phyloP scores from a whole-genome alignment of 768 basidiomycete genomes.

The Phlebiopsis flavidoalba region DNA sequence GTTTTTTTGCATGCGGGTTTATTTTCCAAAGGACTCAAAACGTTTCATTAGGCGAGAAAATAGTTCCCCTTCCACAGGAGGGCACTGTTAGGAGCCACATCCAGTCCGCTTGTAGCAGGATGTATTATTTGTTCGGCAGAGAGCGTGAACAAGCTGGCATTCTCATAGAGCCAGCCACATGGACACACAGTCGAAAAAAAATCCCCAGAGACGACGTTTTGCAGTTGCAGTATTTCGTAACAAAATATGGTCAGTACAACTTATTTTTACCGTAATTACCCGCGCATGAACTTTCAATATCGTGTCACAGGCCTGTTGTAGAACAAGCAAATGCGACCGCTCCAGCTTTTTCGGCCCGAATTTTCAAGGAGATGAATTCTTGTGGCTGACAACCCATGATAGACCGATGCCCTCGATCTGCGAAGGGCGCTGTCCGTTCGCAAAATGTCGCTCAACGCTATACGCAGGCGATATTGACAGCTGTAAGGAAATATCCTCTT shows the following conservation, averaged over 20 bases:
- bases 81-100: neutral
- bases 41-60: constrained; percentile 8
- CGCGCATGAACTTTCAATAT: neutral
- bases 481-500: neutral
- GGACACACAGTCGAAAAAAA: constrained; percentile 3
- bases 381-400: constrained; percentile 1
- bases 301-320: constrained; percentile 18
- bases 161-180: constrained; percentile 7
- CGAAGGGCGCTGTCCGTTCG: constrained; percentile 13
- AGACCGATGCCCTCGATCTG: constrained; percentile 10
- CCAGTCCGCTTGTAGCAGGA: constrained; percentile 10
- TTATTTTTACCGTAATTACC: neutral
- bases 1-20: neutral
- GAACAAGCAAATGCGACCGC: constrained; percentile 21
- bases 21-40: neutral
- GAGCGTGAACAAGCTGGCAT: constrained; percentile 12
- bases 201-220: constrained; percentile 3
- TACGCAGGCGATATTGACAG: constrained; percentile 11
- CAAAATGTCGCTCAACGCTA: neutral
- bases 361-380: constrained; percentile 26
- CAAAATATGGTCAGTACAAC: constrained; percentile 8
- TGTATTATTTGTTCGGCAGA: constrained; percentile 16
- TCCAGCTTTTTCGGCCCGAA: constrained; percentile 23
- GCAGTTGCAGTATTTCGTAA: constrained; percentile 8
- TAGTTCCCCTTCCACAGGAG: constrained; percentile 13